These are phyloP conservation scores for Phytophthora litchii DNA, from an alignment of 352 stramenopile genomes.

Conservation along the genomic window DNA sequence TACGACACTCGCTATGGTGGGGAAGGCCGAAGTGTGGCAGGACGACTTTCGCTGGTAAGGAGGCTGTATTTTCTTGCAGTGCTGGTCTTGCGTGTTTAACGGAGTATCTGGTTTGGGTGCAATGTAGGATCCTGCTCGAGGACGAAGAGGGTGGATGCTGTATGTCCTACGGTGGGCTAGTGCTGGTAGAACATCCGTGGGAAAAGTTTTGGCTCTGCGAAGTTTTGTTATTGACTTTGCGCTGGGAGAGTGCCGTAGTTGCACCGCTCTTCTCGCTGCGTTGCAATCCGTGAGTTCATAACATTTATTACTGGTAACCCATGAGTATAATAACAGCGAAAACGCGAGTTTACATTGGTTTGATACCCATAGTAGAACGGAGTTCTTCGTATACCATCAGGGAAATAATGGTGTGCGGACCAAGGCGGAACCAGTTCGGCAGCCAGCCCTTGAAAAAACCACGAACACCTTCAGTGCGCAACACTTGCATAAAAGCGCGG, in stretches of 20 bases:
- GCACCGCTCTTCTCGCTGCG: constrained; percentile 50
- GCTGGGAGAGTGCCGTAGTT: constrained; percentile 50
- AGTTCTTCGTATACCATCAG: constrained; percentile 80
- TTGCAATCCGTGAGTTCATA: constrained; percentile 21
- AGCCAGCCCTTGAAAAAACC: constrained; percentile 82
- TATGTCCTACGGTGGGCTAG: constrained; percentile 44
- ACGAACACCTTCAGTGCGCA: constrained; percentile 59
- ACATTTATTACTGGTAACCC: no score
- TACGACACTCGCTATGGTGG: constrained; percentile 38
- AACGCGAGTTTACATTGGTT: constrained; percentile 45
- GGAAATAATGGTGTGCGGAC: constrained; percentile 79
- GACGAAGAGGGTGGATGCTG: constrained; percentile 40
- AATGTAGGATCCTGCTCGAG: constrained; percentile 45
- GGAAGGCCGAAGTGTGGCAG: constrained; percentile 51
- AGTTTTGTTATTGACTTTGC: constrained; percentile 50
- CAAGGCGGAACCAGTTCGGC: constrained; percentile 75
- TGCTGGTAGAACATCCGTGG: constrained; percentile 42
- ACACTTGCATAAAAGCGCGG: constrained; percentile 54
- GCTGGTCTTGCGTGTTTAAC: neutral
- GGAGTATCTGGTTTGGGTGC: constrained; percentile 1
- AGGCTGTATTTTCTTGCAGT: neutral
- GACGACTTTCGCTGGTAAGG: constrained; percentile 47
- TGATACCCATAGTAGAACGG: constrained; percentile 52
- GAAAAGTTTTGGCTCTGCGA: constrained; percentile 59
- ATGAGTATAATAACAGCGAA: no score